phyloP scores from a whole-genome alignment of 2,329 filamentous ascomycete genomes.

The Gliomastix tumulicola region DNA sequence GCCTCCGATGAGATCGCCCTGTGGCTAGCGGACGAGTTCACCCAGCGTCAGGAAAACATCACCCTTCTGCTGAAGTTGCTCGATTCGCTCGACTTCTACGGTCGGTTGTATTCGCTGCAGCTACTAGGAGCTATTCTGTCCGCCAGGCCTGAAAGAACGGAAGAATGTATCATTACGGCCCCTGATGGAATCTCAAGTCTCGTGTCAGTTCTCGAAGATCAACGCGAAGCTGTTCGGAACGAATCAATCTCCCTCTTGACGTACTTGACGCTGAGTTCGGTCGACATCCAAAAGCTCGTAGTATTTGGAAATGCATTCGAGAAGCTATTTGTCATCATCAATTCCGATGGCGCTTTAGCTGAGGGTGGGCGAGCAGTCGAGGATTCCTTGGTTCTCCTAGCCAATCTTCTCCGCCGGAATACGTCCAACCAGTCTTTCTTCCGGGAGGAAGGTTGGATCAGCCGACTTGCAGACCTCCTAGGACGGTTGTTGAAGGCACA shows the following conservation, averaged over 20 bases:
- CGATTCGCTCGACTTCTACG: constrained; percentile 82
- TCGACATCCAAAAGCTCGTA: constrained; percentile 89
- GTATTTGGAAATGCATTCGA: constrained; percentile 95
- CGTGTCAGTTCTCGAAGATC: constrained; percentile 77
- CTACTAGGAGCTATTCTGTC: constrained; percentile 79
- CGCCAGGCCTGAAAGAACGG: constrained; percentile 82
- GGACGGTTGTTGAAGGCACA: constrained; percentile 48
- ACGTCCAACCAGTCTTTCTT: constrained; percentile 91
- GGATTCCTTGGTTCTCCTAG: constrained; percentile 84
- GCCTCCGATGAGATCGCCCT: constrained; percentile 92
- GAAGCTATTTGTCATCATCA: constrained; percentile 74
- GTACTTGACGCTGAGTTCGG: constrained; percentile 77
- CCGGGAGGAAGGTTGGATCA: constrained; percentile 79
- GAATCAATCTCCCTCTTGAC: constrained; percentile 83
- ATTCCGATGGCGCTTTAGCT: constrained; percentile 70
- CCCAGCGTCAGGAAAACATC: constrained; percentile 94
- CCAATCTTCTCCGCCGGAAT: constrained; percentile 83
- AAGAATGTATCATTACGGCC: constrained; percentile 88
- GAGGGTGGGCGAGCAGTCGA: constrained; percentile 85
- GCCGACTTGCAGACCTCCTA: constrained; percentile 63
- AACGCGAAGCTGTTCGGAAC: constrained; percentile 79
- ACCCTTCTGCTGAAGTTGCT: constrained; percentile 84
- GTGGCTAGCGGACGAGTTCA: constrained; percentile 97
- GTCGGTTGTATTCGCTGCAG: constrained; percentile 84
- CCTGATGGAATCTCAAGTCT: constrained; percentile 83